Percentiles rank a stretch among this genome's conserved stretches.
Conservation (phyloP, 768 basidiomycete species). For the Tylopilus intermedius region DNA sequence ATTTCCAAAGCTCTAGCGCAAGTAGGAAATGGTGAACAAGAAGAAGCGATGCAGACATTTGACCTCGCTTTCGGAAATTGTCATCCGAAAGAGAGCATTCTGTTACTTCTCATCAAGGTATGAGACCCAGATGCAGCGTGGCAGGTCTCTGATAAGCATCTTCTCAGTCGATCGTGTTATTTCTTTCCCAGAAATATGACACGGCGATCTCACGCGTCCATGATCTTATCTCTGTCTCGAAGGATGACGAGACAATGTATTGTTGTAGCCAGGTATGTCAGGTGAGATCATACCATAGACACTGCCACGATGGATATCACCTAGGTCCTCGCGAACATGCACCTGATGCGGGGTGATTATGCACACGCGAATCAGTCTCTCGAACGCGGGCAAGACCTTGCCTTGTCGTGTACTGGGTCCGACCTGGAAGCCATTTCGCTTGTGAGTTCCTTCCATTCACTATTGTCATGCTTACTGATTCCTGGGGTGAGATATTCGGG, state of each 20-base stretch:
- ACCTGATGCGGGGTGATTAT: background rate
- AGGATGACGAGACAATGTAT: background rate
- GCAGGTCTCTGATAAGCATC: too few species aligned
- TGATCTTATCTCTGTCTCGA: background rate
- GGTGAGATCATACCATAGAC: background rate
- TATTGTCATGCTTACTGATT: background rate
- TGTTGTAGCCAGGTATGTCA: conserved; percentile 5
- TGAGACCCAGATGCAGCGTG: too few species aligned
- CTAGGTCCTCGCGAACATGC: conserved; percentile 4
- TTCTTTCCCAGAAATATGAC: background rate
- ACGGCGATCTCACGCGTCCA: background rate
- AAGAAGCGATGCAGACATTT: too few species aligned
- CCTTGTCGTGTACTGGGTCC: background rate
- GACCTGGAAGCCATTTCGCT: background rate
- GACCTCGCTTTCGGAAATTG: too few species aligned
- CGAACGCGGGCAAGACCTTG: background rate
- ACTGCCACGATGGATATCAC: background rate
- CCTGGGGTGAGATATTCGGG: conserved; percentile 2
- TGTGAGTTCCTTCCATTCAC: background rate
- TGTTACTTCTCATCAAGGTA: too few species aligned
- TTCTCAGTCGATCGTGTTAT: too few species aligned
- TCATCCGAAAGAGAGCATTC: too few species aligned
- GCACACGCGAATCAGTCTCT: background rate
- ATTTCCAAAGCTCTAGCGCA: too few species aligned
- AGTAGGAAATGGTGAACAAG: too few species aligned